Conservation (phyloP, 306 rosid species). For the Mimosa pudica region DNA sequence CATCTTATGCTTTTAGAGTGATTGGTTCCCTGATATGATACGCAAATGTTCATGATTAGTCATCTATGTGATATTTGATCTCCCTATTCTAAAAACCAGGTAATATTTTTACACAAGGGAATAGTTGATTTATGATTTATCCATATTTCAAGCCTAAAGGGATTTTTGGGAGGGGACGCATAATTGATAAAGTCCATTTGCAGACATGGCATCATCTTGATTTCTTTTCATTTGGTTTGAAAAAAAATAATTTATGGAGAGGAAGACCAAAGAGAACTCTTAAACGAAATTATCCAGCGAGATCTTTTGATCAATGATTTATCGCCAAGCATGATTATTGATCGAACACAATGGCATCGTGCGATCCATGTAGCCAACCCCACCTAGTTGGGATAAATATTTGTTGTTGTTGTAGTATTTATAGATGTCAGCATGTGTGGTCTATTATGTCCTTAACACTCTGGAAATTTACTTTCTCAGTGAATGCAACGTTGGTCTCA, state of each 20-base stretch:
- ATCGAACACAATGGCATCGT: no score
- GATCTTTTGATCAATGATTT: no score
- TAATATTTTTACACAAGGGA: neutral
- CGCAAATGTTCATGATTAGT: neutral
- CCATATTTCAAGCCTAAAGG: slow-evolving; percentile 7
- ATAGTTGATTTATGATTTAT: slow-evolving; percentile 8
- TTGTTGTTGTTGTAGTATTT: no score
- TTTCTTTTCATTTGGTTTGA: neutral
- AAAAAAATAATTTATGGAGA: neutral
- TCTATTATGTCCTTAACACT: neutral
- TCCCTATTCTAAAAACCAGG: neutral
- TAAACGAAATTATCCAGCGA: no score
- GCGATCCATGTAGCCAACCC: no score
- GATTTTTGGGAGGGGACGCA: neutral
- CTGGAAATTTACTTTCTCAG: slow-evolving; percentile 11
- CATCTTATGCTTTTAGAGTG: slow-evolving; percentile 8
- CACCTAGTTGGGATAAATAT: no score
- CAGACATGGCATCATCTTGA: neutral
- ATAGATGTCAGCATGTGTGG: neutral
- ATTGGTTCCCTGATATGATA: neutral
- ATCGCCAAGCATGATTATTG: no score
- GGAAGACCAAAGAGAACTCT: no score
- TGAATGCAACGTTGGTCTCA: slow-evolving; percentile 2
- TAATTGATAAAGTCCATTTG: slow-evolving; percentile 5
- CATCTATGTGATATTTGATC: slow-evolving; percentile 18